These are phyloP conservation scores for Delphinella strobiligena DNA, from an alignment of 2,329 filamentous ascomycete genomes.

Conservation along the genomic window DNA sequence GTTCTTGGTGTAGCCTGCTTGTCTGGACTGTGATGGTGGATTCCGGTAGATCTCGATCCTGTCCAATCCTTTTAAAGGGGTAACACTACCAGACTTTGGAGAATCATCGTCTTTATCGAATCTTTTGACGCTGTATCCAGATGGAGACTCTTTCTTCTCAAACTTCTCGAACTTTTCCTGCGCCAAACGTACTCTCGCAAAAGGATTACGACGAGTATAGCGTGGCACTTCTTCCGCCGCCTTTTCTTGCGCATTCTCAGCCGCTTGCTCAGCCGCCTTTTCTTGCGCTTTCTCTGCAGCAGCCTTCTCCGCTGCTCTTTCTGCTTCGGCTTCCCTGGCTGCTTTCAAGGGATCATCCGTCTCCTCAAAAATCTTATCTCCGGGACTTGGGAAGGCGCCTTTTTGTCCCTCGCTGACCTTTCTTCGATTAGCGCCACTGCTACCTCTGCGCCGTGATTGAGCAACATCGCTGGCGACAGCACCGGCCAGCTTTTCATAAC, in stretches of 20 bases:
- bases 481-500: conserved; percentile 23
- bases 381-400: conserved; percentile 54
- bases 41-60: conserved; percentile 72
- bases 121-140: conserved; percentile 6
- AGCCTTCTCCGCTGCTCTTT: conserved; percentile 1
- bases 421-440: conserved; percentile 51
- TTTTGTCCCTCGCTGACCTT: conserved; percentile 58
- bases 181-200: conserved; percentile 48
- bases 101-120: conserved; percentile 6
- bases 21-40: conserved; percentile 68
- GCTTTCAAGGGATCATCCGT: conserved; percentile 40
- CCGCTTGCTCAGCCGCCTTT: background rate
- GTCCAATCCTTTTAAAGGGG: conserved; percentile 23
- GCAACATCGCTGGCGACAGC: conserved; percentile 22
- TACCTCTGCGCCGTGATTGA: conserved; percentile 35
- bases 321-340: conserved; percentile 8
- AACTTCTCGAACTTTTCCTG: conserved; percentile 31
- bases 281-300: conserved; percentile 4
- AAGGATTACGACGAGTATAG: conserved; percentile 51
- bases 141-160: conserved; percentile 14
- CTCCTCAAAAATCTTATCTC: conserved; percentile 83
- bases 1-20: conserved; percentile 69
- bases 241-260: conserved; percentile 2
- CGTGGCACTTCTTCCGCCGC: conserved; percentile 20
- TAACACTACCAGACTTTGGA: conserved; percentile 2